Evolutionary conservation across 768 basidiomycete genomes (phyloP), one percentile per base, ranked within the genome.

Genomic region (Artomyces pyxidatus): DNA sequence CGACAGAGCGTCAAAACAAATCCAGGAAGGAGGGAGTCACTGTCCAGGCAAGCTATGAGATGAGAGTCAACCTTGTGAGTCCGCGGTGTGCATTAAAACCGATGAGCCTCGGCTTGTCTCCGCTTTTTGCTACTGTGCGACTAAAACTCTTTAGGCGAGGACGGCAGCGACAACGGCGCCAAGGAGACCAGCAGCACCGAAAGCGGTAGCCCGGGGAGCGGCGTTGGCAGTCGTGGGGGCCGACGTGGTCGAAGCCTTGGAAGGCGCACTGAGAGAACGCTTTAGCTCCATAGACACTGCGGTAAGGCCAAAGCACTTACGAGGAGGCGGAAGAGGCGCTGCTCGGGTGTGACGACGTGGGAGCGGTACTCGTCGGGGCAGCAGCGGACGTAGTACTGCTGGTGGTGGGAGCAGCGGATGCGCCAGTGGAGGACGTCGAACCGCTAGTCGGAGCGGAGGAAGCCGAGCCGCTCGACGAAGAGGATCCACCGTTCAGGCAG

Each of bases 121-220:
- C 35, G 22, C 27, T 29, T 44, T 22, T 19, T 16, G 25, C n/a
- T 21, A 11, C 12, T 28, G 41, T 25, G 11, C 37, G 29, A 28
- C 37, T 37, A 16, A 2, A n/a, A 16, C 28, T 11, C 19, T n/a
- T 66, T 59, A 75, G 32, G 66, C 61, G 39, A 74, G 57, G 47
- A 75, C 49, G 38, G 66, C 73, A 46, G 61, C 71, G 27, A 68
- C 52, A n/a, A 60, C 63, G 5, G 60, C 71, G 30, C 65, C 64
- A 45, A 67, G 21, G 42, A 63, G 47, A 45, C 70, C 80, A 38
- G 73, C 67, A 40, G 69, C 53, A 37, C 71, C 73, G 8, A 58
- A 49, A 17, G 55, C 50, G n/a, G 46, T 52, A 42, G 64, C 48
- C 14, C 72, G 72, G 45, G 71, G 61, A 26, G 76, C 77, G 11